Percentiles rank a stretch among this genome's conserved stretches.
Conservation (phyloP, 164 flowering plant species). For the Saururus chinensis region DNA sequence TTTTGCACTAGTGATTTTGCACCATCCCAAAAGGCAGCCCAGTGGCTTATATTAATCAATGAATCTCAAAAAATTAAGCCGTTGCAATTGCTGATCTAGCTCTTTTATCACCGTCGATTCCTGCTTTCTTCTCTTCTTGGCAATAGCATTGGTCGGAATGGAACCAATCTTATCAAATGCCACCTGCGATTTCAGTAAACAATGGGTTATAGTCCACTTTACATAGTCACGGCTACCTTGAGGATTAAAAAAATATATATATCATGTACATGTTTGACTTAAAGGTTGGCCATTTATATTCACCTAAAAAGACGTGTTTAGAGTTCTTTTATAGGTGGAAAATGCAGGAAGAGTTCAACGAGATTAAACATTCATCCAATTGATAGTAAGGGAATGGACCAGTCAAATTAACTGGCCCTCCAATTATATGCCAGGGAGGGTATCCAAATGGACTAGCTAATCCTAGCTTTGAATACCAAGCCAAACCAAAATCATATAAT, state of each 20-base stretch:
- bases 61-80: conserved; percentile 43
- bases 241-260: too few relatives aligned
- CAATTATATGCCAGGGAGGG: not conserved
- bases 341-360: too few relatives aligned
- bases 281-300: too few relatives aligned
- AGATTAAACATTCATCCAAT: too few relatives aligned
- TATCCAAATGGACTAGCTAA: not conserved
- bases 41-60: not conserved
- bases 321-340: too few relatives aligned
- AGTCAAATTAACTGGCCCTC: too few relatives aligned
- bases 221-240: not conserved
- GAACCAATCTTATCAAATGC: conserved; percentile 90
- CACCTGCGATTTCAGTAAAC: conserved; percentile 41
- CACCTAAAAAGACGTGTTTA: too few relatives aligned
- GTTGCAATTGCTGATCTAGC: conserved; percentile 74
- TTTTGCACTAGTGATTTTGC: too few relatives aligned
- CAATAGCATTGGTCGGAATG: conserved; percentile 72
- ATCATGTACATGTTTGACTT: too few relatives aligned
- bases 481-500: conserved; percentile 19
- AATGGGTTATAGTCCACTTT: not conserved
- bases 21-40: too few relatives aligned
- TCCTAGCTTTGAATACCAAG: not conserved
- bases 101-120: conserved; percentile 96
- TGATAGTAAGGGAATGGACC: too few relatives aligned
- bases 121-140: conserved; percentile 93